Conservation (phyloP, 306 rosid genomes). For the Begonia peltatifolia region DNA sequence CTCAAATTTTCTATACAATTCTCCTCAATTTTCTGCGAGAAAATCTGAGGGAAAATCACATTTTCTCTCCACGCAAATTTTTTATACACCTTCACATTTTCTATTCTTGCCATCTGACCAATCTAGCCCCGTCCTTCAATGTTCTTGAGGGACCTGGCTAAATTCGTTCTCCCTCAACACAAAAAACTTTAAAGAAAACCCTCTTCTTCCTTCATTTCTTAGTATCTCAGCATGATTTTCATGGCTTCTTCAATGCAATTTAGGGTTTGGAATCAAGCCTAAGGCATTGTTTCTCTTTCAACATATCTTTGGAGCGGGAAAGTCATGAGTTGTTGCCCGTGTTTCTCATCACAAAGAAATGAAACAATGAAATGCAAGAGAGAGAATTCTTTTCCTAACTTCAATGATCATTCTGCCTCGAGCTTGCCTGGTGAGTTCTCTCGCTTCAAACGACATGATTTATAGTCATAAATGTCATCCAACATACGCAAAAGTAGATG, state of each 20-base stretch:
- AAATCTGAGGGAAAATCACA: conserved; percentile 20
- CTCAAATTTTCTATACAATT: conserved; percentile 6
- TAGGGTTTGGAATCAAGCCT: not conserved
- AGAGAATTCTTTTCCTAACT: conserved; percentile 15
- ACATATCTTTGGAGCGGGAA: not conserved
- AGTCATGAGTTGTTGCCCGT: conserved; percentile 72
- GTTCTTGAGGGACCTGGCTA: conserved; percentile 47
- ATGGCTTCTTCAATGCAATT: not conserved
- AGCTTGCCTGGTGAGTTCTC: conserved; percentile 27
- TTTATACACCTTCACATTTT: conserved; percentile 1
- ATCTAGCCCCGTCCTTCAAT: conserved; percentile 66
- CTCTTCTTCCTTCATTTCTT: not conserved
- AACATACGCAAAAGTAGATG: no score
- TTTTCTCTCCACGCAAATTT: conserved; percentile 3
- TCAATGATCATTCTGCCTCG: conserved; percentile 12
- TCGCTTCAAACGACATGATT: not conserved
- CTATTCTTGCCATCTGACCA: conserved; percentile 5
- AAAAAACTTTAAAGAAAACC: not conserved
- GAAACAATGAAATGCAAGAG: conserved; percentile 31
- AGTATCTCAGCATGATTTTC: not conserved
- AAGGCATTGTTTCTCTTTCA: not conserved
- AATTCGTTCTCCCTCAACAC: not conserved
- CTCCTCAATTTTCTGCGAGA: conserved; percentile 26
- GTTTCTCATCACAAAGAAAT: conserved; percentile 43
- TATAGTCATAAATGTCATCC: not conserved